Conservation (phyloP, 2,329 filamentous ascomycete species). For the Aspergillus candidus region DNA sequence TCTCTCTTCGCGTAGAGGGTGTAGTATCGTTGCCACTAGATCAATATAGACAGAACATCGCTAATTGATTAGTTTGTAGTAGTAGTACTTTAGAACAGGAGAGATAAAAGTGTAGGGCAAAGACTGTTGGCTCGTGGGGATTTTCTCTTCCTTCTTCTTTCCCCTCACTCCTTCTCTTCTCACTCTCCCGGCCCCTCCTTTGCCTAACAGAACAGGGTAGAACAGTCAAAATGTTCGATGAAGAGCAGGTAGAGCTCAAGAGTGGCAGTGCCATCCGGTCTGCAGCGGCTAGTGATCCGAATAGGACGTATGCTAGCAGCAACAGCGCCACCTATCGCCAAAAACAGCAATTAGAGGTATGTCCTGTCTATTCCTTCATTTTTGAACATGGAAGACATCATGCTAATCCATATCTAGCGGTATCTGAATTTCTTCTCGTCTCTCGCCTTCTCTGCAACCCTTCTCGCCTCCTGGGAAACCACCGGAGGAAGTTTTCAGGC, state of each 20-base stretch:
- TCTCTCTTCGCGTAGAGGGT: too few species aligned
- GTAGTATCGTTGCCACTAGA: too few species aligned
- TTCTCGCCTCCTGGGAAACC: constrained; percentile 37
- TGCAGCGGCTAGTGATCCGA: not conserved
- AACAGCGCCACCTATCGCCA: constrained; percentile 7
- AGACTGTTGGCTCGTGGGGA: too few species aligned
- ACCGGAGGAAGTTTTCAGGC: constrained; percentile 18
- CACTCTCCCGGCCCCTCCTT: too few species aligned
- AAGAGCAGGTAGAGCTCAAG: constrained; percentile 7
- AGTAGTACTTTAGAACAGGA: too few species aligned
- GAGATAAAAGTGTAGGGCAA: too few species aligned
- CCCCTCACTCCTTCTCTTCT: too few species aligned
- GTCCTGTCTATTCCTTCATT: not conserved
- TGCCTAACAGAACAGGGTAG: too few species aligned
- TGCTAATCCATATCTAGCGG: not conserved
- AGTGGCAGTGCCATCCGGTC: constrained; percentile 10
- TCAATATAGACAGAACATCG: too few species aligned
- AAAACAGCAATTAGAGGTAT: constrained; percentile 13
- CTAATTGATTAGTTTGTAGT: too few species aligned
- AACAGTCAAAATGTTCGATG: constrained; percentile 1
- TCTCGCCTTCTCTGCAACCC: constrained; percentile 32
- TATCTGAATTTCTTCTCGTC: constrained; percentile 27
- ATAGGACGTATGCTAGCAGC: constrained; percentile 1
- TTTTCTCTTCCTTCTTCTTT: too few species aligned
- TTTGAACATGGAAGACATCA: too few species aligned